Percentiles rank a stretch among this genome's conserved stretches.
phyloP scores from a whole-genome alignment of 768 basidiomycete genomes.

The Termitomyces sp. region DNA sequence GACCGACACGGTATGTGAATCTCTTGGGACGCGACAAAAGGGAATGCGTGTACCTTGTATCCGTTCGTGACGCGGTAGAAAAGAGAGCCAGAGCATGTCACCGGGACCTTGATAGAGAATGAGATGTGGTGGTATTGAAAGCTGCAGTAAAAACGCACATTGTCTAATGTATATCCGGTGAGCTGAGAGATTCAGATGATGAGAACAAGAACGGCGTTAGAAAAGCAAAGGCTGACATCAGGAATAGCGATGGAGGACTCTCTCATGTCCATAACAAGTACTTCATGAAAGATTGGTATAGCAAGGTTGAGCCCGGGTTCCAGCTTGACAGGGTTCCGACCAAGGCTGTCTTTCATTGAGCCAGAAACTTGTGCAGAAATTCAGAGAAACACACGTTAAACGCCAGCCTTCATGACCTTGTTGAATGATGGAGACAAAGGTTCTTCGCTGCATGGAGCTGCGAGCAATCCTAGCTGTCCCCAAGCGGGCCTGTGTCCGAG shows the following conservation, averaged over 20 bases:
- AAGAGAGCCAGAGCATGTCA: conserved; percentile 46
- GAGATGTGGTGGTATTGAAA: not conserved
- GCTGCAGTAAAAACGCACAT: conserved; percentile 14
- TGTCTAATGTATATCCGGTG: conserved; percentile 28
- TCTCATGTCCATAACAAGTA: conserved; percentile 41
- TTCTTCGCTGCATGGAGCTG: conserved; percentile 17
- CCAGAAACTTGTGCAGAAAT: not conserved
- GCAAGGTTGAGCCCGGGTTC: conserved; percentile 39
- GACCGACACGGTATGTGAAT: not conserved
- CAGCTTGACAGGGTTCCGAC: conserved; percentile 39
- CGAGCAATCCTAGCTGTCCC: not conserved
- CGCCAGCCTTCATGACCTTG: conserved; percentile 53
- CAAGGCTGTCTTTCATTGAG: conserved; percentile 28
- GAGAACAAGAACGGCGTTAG: not conserved
- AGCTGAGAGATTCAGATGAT: conserved; percentile 16
- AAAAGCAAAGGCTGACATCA: conserved; percentile 23
- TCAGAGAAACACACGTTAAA: conserved; percentile 26
- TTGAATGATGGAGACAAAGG: conserved; percentile 43
- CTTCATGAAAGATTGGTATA: conserved; percentile 41
- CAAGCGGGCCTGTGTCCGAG: conserved; percentile 1
- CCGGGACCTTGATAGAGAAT: conserved; percentile 35
- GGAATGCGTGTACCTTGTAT: conserved; percentile 30
- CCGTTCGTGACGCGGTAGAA: conserved; percentile 49
- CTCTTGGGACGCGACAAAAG: not conserved
- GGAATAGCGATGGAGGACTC: conserved; percentile 43